phyloP scores from a whole-genome alignment of 2,329 filamentous ascomycete genomes.

The Ilyonectria robusta region DNA sequence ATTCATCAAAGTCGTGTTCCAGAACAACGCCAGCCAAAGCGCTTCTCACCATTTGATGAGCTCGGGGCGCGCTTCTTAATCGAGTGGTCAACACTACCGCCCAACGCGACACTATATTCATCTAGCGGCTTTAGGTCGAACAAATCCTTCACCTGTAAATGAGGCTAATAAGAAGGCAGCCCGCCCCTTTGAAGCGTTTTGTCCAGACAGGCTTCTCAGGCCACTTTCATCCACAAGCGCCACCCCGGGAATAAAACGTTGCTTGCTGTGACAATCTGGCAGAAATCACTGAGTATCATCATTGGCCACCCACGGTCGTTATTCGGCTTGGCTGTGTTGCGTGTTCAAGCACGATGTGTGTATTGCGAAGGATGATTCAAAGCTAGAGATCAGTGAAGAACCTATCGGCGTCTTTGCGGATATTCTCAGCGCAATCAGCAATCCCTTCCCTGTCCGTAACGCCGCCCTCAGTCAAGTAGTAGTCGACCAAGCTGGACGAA shows the following conservation, averaged over 20 bases:
- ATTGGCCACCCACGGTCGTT: not conserved
- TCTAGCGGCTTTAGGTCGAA: not conserved
- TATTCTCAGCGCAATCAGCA: constrained; percentile 53
- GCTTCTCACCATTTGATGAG: not conserved
- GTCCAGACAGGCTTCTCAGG: not conserved
- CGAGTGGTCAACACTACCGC: not conserved
- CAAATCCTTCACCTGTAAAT: not conserved
- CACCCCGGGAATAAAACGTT: not conserved
- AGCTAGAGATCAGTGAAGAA: constrained; percentile 58
- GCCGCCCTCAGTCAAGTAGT: constrained; percentile 70
- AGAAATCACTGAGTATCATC: not conserved
- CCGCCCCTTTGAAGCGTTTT: not conserved
- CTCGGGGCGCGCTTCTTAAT: not conserved
- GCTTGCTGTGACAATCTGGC: not conserved
- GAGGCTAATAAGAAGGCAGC: not conserved
- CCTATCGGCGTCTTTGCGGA: constrained; percentile 54
- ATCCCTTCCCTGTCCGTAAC: constrained; percentile 58
- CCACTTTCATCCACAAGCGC: not conserved
- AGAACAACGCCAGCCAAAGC: not conserved
- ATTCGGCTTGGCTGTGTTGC: not conserved
- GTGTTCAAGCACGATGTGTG: not conserved
- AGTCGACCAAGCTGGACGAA: constrained; percentile 63
- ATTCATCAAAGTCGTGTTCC: not conserved
- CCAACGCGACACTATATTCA: not conserved
- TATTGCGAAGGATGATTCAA: not conserved